phyloP scores from a whole-genome alignment of 805 yeast species.

The Candida verbasci region DNA sequence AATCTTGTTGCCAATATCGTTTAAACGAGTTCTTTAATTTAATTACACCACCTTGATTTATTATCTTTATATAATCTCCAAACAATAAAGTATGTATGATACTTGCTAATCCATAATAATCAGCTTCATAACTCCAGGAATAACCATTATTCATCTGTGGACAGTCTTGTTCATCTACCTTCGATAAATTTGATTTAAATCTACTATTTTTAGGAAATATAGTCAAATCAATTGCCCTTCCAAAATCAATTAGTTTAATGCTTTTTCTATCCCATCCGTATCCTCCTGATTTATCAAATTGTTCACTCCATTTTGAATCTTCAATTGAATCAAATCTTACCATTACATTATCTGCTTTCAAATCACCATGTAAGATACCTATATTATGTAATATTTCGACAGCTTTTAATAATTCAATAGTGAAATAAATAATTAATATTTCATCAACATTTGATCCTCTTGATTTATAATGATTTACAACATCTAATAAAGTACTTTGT shows the following conservation, averaged over 20 bases:
- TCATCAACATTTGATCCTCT: constrained; percentile 47
- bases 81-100: constrained; percentile 69
- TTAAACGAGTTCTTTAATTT: constrained; percentile 48
- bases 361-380: constrained; percentile 78
- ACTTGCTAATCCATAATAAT: constrained; percentile 78
- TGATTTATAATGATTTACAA: constrained; percentile 48
- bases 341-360: constrained; percentile 87
- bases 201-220: constrained; percentile 44
- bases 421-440: constrained; percentile 53
- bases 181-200: constrained; percentile 55
- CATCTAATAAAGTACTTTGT: constrained; percentile 72
- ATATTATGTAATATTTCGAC: constrained; percentile 58
- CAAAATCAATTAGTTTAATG: constrained; percentile 71
- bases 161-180: constrained; percentile 65
- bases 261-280: constrained; percentile 52
- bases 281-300: constrained; percentile 29
- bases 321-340: constrained; percentile 40
- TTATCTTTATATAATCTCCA: constrained; percentile 57
- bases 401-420: constrained; percentile 59
- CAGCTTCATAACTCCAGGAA: constrained; percentile 78
- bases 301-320: constrained; percentile 11
- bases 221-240: constrained; percentile 69
- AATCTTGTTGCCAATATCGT: constrained; percentile 68
- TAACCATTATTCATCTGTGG: constrained; percentile 55
- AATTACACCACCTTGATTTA: constrained; percentile 19